Base-by-base conservation (phyloP, 441 rosid genomes). In the Gossypium davidsonii region DNA sequence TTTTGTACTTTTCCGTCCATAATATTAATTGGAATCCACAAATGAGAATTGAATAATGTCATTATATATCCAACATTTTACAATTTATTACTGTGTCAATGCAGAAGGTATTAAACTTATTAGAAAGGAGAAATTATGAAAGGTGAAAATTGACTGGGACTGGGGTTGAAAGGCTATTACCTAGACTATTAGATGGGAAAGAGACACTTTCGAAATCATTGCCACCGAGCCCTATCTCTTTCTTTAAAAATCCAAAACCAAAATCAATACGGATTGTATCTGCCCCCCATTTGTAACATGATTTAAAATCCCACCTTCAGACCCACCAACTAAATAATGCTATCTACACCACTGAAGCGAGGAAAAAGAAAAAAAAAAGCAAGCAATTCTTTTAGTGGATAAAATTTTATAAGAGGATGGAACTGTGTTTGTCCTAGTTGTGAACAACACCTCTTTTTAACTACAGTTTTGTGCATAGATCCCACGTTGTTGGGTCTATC, bases 401-500 rank as follows among this genome's bases (percentile, higher is more conserved):
- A 74, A 64, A 53, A 11, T 12, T 7, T 25, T 23, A 49, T 67
- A 21, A 81, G 79, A 82, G 82, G 81, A 75, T 49, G 83, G 72
- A 77, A 82, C 85, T 83, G 83, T 79, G 75, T 81, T 84, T 81
- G 87, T 83, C 84, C 83, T 75, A 71, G 80, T 37, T 75, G 42
- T 65, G 78, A 81, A 55, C 55, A 63, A 63, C 8, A 46, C 11
- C 63, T 14, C 64, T 58, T 21, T 62, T 53, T 66, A 68, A 71
- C 76, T 65, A 69, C 48, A 75, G 74, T 26, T 74, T 58, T 67
- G 68, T 77, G 70, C 25, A 84, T 75, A 74, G 79, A 85, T 83
- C 84, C 85, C 76, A 82, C 86, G 85, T 81, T 79, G 79, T 83
- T 82, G 87, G 85, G 85, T 86, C 88, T 79, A 77, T 86, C 85